phyloP scores from a whole-genome alignment of 345 rosid genomes.

The Camelina hispida region DNA sequence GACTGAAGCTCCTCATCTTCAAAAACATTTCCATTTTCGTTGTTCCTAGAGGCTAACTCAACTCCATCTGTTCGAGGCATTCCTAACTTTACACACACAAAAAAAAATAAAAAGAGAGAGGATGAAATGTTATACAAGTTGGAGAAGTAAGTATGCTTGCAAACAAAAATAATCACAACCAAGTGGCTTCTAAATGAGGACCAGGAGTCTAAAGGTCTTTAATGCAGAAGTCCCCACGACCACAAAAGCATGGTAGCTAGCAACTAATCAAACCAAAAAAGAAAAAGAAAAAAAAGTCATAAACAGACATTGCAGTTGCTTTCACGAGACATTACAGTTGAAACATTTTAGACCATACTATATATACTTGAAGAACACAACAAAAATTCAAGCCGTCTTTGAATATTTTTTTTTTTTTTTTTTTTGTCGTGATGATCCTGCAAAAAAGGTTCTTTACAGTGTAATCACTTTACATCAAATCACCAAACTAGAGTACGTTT shows the following conservation, averaged over 20 bases:
- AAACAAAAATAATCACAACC: neutral
- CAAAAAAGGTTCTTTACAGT: neutral
- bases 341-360: neutral
- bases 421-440: neutral
- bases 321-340: neutral
- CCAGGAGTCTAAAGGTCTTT: neutral
- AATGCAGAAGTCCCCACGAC: neutral
- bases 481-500: neutral
- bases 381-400: neutral
- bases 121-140: neutral
- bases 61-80: slow-evolving; percentile 25
- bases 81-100: neutral
- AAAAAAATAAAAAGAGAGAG: neutral
- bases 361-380: neutral
- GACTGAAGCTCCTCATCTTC: slow-evolving; percentile 41
- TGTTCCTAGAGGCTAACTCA: slow-evolving; percentile 14
- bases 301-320: neutral
- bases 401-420: too few species aligned
- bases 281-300: neutral
- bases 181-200: neutral
- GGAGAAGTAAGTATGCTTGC: neutral
- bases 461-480: neutral
- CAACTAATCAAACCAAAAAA: neutral
- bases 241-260: neutral
- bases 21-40: neutral